These are phyloP conservation scores for Erythrophleum fordii DNA, from an alignment of 306 rosid genomes.

Conservation along the genomic window DNA sequence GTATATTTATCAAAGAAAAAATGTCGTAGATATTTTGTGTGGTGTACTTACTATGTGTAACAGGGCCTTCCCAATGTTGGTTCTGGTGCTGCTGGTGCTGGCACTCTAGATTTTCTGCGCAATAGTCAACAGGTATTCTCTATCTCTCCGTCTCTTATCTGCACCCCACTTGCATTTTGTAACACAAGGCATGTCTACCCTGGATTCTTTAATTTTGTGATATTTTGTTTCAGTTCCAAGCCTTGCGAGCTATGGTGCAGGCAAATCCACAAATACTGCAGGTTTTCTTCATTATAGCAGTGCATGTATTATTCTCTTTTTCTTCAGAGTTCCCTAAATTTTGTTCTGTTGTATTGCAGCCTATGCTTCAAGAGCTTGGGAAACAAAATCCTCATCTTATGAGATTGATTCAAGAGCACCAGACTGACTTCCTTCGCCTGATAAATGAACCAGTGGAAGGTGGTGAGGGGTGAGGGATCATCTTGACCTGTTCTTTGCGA, in stretches of 20 bases:
- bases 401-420: slow-evolving; percentile 79
- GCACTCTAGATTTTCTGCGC: slow-evolving; percentile 72
- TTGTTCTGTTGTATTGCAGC: slow-evolving; percentile 50
- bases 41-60: slow-evolving; percentile 32
- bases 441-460: slow-evolving; percentile 84
- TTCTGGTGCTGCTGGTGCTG: slow-evolving; percentile 63
- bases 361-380: slow-evolving; percentile 91
- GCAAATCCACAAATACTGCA: slow-evolving; percentile 92
- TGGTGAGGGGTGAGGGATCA: slow-evolving; percentile 63
- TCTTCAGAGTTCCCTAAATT: background rate
- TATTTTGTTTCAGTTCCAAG: slow-evolving; percentile 64
- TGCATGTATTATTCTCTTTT: background rate
- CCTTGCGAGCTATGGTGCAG: slow-evolving; percentile 85
- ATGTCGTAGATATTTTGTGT: background rate
- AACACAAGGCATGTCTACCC: slow-evolving; percentile 3
- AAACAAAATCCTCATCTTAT: slow-evolving; percentile 86
- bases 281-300: slow-evolving; percentile 44
- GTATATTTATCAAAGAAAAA: background rate
- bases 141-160: background rate
- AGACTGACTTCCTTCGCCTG: slow-evolving; percentile 74
- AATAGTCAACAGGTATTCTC: slow-evolving; percentile 73
- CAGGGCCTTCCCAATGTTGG: slow-evolving; percentile 80
- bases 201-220: slow-evolving; percentile 8
- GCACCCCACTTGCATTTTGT: background rate
- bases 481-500: background rate